Base-by-base conservation (phyloP, 257 asterid genomes). In the Euphrasia confusa region DNA sequence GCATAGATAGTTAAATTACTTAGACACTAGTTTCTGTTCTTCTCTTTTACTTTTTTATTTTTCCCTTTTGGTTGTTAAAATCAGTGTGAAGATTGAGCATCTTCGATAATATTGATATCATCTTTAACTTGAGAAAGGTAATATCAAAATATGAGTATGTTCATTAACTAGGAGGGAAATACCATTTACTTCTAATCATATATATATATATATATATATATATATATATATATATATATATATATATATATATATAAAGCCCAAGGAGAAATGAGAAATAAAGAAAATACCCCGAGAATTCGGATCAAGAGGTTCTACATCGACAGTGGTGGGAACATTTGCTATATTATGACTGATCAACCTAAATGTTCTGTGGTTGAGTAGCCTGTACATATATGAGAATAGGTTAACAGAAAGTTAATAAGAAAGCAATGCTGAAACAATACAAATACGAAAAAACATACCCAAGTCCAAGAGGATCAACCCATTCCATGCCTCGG, bases 401-500 rank as follows among this genome's bases (percentile, higher is more conserved):
- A 17, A 58, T 53, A 61, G 52, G 68, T 70, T 63, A 77, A 78
- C 58, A 48, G 60, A 54, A 32, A 47, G 50, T 58, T 60, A 42
- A 13, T 14, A 58, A 68, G 63, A 71, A 26, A 44, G 21, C 27
- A 54, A n/a, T 54, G 42, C 2, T 56, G 39, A 58, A 15, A 44
- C 65, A 60, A 54, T 58, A 57, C 53, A 63, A 66, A 56, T 35
- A 39, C 62, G 54, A 74, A 26, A 26, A 47, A 54, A 7, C 62
- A 70, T 89, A 92, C 99, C 99, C 99, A 75, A 92, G 77, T 69
- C 99, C 96, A 64, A 92, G 87, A 72, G 99, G 99, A 79, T 92
- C 99, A 74, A 92, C 84, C 86, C 93, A 89, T 72, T 92, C 99
- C 93, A 92, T 86, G 80, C 97, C 99, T 54, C 99, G 95, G 42